A percentile compares a stretch with the other conserved stretches of the same genome.
Conservation (phyloP, 352 stramenopile genomes). For the Phytophthora pistaciae region DNA sequence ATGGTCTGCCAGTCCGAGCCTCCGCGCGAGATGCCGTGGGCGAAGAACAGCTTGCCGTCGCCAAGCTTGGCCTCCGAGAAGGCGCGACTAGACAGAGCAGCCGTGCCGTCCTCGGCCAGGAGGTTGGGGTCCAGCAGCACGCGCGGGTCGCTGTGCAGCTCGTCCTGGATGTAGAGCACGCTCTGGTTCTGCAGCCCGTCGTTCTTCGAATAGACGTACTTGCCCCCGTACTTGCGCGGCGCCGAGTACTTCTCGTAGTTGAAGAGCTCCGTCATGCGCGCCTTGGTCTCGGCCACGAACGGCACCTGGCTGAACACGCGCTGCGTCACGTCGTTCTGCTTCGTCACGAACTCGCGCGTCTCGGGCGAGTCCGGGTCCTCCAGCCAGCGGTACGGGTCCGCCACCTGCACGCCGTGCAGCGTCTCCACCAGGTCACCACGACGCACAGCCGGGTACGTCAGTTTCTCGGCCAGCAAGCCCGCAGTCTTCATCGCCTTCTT, state of each 20-base stretch:
- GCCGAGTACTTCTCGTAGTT: slow-evolving; percentile 92
- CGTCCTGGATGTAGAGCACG: slow-evolving; percentile 90
- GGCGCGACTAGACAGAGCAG: slow-evolving; percentile 63
- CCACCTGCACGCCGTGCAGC: slow-evolving; percentile 64
- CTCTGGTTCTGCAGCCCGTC: slow-evolving; percentile 90
- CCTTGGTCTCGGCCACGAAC: slow-evolving; percentile 77
- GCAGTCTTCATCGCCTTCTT: slow-evolving; percentile 41
- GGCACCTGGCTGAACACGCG: slow-evolving; percentile 71
- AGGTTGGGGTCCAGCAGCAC: slow-evolving; percentile 90
- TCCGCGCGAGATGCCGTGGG: slow-evolving; percentile 82
- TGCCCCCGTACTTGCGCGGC: slow-evolving; percentile 74
- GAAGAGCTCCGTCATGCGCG: slow-evolving; percentile 85
- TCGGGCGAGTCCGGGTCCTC: slow-evolving; percentile 84
- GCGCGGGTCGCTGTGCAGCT: slow-evolving; percentile 62
- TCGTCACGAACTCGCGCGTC: slow-evolving; percentile 82
- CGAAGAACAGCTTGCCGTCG: slow-evolving; percentile 82
- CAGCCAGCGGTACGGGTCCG: slow-evolving; percentile 80
- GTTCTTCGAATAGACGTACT: slow-evolving; percentile 91
- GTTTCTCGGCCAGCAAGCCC: slow-evolving; percentile 34
- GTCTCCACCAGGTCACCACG: slow-evolving; percentile 60
- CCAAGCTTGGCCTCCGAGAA: slow-evolving; percentile 79
- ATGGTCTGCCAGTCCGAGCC: slow-evolving; percentile 92
- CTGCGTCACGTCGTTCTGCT: slow-evolving; percentile 80
- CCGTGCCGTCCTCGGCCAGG: slow-evolving; percentile 77
- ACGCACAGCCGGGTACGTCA: slow-evolving; percentile 63